Conservation (phyloP, 257 asterid genomes). For the Solanum chiquidenum region DNA sequence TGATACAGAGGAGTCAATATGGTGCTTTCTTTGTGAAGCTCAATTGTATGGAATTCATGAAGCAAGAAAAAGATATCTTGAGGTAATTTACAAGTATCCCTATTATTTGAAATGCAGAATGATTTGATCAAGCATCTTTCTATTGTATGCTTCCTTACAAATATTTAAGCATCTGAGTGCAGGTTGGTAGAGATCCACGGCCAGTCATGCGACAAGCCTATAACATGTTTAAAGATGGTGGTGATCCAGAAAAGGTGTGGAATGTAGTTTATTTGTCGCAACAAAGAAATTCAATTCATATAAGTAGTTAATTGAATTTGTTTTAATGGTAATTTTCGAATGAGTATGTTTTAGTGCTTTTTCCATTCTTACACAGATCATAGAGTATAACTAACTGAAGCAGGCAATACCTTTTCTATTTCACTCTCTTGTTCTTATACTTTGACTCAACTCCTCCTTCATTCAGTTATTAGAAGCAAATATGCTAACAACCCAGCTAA, state of each 20-base stretch:
- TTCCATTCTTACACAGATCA: background rate
- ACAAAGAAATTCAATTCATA: background rate
- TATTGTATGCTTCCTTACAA: background rate
- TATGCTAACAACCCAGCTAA: background rate
- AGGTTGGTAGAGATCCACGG: conserved; percentile 83
- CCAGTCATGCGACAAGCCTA: conserved; percentile 74
- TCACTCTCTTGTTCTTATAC: background rate
- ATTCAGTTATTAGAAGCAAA: background rate
- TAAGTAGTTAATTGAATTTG: background rate
- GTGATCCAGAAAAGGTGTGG: conserved; percentile 79
- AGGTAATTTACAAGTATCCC: conserved; percentile 7
- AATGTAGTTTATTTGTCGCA: background rate
- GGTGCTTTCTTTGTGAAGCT: conserved; percentile 98
- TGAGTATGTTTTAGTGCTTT: background rate
- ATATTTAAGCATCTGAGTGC: background rate
- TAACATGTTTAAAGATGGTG: conserved; percentile 68
- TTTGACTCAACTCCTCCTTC: background rate
- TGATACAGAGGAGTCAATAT: conserved; percentile 96
- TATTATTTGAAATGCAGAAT: background rate
- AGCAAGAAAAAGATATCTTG: conserved; percentile 70
- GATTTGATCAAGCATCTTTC: background rate
- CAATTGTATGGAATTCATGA: conserved; percentile 70
- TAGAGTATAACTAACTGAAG: background rate
- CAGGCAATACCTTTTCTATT: background rate
- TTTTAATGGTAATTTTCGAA: background rate